Base-by-base conservation (phyloP, 2,329 filamentous ascomycete species). In the Volutella citrinella region DNA sequence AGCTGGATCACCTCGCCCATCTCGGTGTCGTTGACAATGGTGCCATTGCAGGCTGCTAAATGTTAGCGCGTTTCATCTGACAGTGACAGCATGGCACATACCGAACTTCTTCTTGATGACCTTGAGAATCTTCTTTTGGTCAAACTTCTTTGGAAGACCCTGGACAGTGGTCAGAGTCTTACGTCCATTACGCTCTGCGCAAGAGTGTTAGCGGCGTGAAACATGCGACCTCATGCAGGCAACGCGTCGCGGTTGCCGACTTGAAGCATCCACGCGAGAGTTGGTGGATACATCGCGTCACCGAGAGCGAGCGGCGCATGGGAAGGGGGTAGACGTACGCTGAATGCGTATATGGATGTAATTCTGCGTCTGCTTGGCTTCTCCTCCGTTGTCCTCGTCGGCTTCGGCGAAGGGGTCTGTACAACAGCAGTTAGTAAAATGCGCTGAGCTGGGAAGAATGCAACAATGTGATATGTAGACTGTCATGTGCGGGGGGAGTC, bases 371-470 rank as follows among this genome's bases (percentile, higher is more conserved):
- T 93, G 86, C 74, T 93, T 93, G 66, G 82, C 84, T 74, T 95
- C 87, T 78, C n/a, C n/a, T n/a, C 89, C 90, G 69, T 85, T 89
- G 70, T 95, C 90, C 84, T 96, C 91, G 87, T 96, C 93, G 82
- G 90, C 93, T 87, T 97, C 93, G 84, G 93, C 93, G 88, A 98
- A 98, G 85, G 93, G 93, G 84, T 98, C 93, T 96, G 63, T 56
- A 13, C 14, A 30, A 14, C 5, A 22, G 24, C 20, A 23, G 26
- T 39, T 22, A 22, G 16, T 29, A n/a, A n/a, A n/a, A n/a, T n/a
- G n/a, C n/a, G n/a, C n/a, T n/a, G n/a, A n/a, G n/a, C n/a, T n/a
- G n/a, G n/a, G n/a, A 19, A 23, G 9, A 15, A 19, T 19, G 22
- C 27, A 23, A 18, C 15, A 30, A 27, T 27, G 40, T 18, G 30